phyloP scores from a whole-genome alignment of 2,329 filamentous ascomycete genomes.

The Phoma herbarum region DNA sequence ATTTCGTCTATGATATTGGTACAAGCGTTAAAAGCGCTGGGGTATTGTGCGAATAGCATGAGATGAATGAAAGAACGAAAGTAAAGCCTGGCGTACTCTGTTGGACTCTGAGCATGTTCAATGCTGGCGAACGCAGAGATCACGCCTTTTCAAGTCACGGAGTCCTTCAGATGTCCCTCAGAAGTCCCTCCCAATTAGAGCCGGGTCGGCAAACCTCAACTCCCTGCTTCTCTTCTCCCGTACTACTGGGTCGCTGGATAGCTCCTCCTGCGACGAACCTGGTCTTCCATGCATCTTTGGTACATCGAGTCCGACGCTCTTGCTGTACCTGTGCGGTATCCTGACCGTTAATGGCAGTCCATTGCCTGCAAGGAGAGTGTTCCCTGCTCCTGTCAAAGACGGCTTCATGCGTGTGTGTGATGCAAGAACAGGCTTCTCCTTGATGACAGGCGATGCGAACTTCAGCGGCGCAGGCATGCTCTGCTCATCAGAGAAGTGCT shows the following conservation, averaged over 20 bases:
- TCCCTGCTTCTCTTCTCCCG: constrained; percentile 33
- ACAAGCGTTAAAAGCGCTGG: constrained; percentile 16
- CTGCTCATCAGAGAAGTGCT: constrained; percentile 12
- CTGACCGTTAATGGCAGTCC: constrained; percentile 37
- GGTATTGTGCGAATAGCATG: constrained; percentile 17
- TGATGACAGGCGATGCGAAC: constrained; percentile 16
- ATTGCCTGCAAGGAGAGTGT: constrained; percentile 25
- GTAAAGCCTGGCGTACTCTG: neutral
- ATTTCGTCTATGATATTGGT: constrained; percentile 7
- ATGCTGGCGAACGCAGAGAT: no score
- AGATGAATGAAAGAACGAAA: constrained; percentile 11
- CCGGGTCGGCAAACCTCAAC: constrained; percentile 33
- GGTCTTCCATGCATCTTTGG: constrained; percentile 21
- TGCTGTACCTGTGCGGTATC: constrained; percentile 26
- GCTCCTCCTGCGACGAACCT: constrained; percentile 20
- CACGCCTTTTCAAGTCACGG: no score
- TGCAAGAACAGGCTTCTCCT: constrained; percentile 25
- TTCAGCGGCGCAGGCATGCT: constrained; percentile 21
- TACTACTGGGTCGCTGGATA: constrained; percentile 20
- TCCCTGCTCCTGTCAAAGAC: constrained; percentile 29
- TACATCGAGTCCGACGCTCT: constrained; percentile 31
- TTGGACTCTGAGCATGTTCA: neutral
- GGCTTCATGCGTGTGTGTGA: constrained; percentile 27
- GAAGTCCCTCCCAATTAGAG: constrained; percentile 28
- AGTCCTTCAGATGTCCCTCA: constrained; percentile 24